Evolutionary conservation across 2,329 filamentous ascomycete genomes (phyloP), one percentile per base, ranked within the genome.

Genomic region (Penicillium sp.): DNA sequence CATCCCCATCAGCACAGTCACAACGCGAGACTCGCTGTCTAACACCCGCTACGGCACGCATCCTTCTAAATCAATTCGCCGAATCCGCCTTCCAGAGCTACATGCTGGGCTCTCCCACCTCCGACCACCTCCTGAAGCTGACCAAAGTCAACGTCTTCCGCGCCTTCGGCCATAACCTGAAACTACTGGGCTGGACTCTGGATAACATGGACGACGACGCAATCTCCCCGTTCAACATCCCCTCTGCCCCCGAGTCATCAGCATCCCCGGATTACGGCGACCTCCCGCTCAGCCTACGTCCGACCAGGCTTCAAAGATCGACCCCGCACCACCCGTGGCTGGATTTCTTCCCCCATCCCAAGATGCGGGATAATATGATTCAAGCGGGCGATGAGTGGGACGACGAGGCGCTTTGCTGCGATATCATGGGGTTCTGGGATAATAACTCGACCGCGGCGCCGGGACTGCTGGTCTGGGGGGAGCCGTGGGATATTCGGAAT

Each of bases 391-490:
- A 73, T 27, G 58, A 58, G 2, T 70, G 75, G 52, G 69, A 78
- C 54, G 74, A 75, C 24, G 58, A 70, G 4, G 69, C 74, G 39
- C 59, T 79, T 2, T 79, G 77, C 53, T 49, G 64, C 14, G 78
- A 79, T 52, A 64, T 79, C 9, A 69, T 75, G 56, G 73, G 74
- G 18, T 72, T 72, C 31, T 71, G 70, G 70, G 64, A 67, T 14
- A n/a, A n/a, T 7, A 11, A 14, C 40, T 59, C 58, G 2, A 55
- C 66, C 1, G 55, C 50, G 1, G 60, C 59, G n/a, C 62, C 73
- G 18, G 74, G 70, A 1, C 43, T 84, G 1, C 70, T 83, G 13
- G 78, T 83, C 1, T 84, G 82, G 82, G 79, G 80, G 0, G 77
- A 81, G 6, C 72, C 81, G 0, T 79, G 76, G 70, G 74, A 83